phyloP scores from a whole-genome alignment of 768 basidiomycete genomes.

The Neoboletus brunneissimus region DNA sequence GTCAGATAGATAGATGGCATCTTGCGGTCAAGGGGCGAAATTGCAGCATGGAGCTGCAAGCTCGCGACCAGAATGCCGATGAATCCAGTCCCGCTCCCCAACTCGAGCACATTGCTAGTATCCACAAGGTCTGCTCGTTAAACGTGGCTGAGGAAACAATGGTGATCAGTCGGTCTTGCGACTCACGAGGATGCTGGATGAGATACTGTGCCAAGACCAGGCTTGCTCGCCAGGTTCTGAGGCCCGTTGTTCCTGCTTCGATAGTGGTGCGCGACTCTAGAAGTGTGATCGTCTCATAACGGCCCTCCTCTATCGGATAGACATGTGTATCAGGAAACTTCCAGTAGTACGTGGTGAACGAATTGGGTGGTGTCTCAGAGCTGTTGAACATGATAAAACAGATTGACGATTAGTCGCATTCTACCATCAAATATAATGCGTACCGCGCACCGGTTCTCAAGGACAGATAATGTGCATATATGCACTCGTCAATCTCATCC shows the following conservation, averaged over 20 bases:
- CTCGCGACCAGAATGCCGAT: conserved; percentile 61
- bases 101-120: conserved; percentile 56
- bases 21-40: neutral
- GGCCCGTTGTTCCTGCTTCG: conserved; percentile 74
- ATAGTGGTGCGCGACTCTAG: conserved; percentile 72
- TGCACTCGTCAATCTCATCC: conserved; percentile 63
- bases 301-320: neutral
- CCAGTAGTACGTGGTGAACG: conserved; percentile 72
- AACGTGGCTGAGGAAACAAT: neutral
- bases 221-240: conserved; percentile 78
- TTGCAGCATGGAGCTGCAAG: conserved; percentile 41
- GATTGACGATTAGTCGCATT: neutral
- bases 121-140: conserved; percentile 5
- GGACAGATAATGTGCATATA: conserved; percentile 62
- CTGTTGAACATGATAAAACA: conserved; percentile 8
- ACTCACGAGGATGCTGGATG: conserved; percentile 52
- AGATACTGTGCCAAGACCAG: conserved; percentile 63
- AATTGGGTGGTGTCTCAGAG: conserved; percentile 35
- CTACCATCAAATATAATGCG: neutral
- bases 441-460: conserved; percentile 38
- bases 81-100: conserved; percentile 77
- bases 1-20: conserved; percentile 47
- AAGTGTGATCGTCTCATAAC: conserved; percentile 51
- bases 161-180: neutral
- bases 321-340: conserved; percentile 8